These are phyloP conservation scores for Tetradesmus obliquus DNA, from an alignment of 139 green algal species.

Conservation along the genomic window DNA sequence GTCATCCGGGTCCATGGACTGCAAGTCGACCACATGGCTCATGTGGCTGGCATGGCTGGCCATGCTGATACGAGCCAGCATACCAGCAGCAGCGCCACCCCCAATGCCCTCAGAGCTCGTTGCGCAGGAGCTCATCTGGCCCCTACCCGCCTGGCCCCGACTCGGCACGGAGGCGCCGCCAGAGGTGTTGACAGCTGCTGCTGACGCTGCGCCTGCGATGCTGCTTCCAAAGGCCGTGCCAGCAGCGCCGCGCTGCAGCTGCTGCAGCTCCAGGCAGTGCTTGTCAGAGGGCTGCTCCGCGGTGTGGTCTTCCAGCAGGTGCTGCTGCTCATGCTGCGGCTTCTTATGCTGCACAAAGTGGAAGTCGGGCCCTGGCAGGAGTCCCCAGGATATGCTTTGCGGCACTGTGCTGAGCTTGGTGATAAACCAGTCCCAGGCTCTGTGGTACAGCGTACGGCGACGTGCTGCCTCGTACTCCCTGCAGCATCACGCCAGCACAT, in stretches of 20 bases:
- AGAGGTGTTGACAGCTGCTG: background rate
- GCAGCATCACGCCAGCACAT: background rate
- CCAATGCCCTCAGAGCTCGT: conserved; percentile 20
- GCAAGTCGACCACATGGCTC: background rate
- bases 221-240: background rate
- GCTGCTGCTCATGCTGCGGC: conserved; percentile 27
- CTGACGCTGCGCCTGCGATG: background rate
- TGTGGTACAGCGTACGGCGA: background rate
- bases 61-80: background rate
- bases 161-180: conserved; percentile 14
- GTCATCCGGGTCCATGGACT: background rate
- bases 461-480: conserved; percentile 3
- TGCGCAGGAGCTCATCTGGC: conserved; percentile 10
- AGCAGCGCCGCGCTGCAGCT: background rate
- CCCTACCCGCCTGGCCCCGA: background rate
- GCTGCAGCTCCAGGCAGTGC: background rate
- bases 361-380: background rate
- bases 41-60: background rate
- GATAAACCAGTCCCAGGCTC: background rate
- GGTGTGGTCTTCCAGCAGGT: conserved; percentile 4
- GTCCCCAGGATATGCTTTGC: background rate
- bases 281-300: conserved; percentile 3
- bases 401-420: background rate
- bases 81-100: background rate
- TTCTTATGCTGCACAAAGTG: background rate